Base-by-base conservation (phyloP, 129 eudicot species). In the Pseudognaphalium luteoalbum region DNA sequence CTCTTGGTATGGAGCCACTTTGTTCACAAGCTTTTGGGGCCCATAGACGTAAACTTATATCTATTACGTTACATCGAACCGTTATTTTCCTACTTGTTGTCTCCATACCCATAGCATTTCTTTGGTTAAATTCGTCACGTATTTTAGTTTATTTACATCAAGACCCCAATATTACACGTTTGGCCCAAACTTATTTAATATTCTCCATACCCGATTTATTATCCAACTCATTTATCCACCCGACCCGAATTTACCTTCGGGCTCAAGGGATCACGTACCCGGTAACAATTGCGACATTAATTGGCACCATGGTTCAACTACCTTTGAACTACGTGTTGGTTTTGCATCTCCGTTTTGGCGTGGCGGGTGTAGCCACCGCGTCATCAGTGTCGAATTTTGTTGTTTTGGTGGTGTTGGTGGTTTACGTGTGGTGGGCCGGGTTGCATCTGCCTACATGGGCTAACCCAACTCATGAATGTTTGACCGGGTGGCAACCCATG, bases 261-360 rank as follows among this genome's bases (percentile, higher is more conserved):
- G 80, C 92, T 4, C 92, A 87, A 72, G 83, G 85, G 16, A 87
- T 87, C 63, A 85, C 92, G 5, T 75, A 74, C n/a, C 92, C 89
- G 0, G 62, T 87, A 39, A 80, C 88, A 4, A 20, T 61, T 1
- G 81, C 83, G 0, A 29, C 92, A 10, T 71, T 80, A 3, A 41
- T 72, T 0, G 85, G 80, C 2, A 72, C 83, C 4, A 12, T 81
- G 6, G 11, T 85, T 4, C 88, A 87, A 42, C 32, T 87, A 6
- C 92, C 89, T 3, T 20, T 87, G 0, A 84, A 61, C 12, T 35
- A 79, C 35, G 2, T 84, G 12, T 35, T 84, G 3, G 83, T 82
- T 30, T 41, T 54, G 9, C 75, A 28, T 44, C 66, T 79, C 68
- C 66, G 28, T 32, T 59, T 84, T 28, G 91, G 91, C 16, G 81